Evolutionary conservation across 176 grass and related monocot species (phyloP).

Genomic region (Aegilops bicornis): DNA sequence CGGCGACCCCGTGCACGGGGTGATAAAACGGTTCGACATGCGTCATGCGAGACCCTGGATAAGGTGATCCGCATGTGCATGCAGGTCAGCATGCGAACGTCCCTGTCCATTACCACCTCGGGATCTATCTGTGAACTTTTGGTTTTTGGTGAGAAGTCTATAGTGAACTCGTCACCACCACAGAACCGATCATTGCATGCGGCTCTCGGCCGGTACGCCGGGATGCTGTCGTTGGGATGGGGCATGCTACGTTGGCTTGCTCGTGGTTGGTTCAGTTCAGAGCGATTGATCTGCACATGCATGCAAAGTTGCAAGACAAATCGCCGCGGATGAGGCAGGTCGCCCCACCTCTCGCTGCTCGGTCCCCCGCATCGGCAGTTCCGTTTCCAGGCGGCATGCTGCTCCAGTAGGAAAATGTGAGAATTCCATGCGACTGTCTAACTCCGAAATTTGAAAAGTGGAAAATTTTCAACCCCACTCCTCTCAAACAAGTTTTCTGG

Average conservation of each 20-base stretch:
- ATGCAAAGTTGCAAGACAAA: neutral
- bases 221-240: neutral
- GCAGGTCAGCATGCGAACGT: neutral
- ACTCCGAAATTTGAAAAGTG: too few relatives aligned
- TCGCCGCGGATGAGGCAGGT: neutral
- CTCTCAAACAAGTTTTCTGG: too few relatives aligned
- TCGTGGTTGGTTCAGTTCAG: neutral
- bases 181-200: neutral
- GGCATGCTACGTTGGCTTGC: neutral
- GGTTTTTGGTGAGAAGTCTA: too few relatives aligned
- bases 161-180: neutral
- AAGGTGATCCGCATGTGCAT: conserved; percentile 5
- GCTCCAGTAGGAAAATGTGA: neutral
- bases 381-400: neutral
- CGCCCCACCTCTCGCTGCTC: neutral
- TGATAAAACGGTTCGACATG: neutral
- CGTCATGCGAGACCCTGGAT: neutral
- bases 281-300: neutral
- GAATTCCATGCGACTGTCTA: too few relatives aligned
- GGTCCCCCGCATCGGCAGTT: neutral
- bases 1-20: neutral
- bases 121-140: too few relatives aligned
- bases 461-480: too few relatives aligned
- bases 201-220: neutral
- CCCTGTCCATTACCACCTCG: neutral